Base-by-base conservation (phyloP, 2,329 filamentous ascomycete species). In the Penicillium sp. region DNA sequence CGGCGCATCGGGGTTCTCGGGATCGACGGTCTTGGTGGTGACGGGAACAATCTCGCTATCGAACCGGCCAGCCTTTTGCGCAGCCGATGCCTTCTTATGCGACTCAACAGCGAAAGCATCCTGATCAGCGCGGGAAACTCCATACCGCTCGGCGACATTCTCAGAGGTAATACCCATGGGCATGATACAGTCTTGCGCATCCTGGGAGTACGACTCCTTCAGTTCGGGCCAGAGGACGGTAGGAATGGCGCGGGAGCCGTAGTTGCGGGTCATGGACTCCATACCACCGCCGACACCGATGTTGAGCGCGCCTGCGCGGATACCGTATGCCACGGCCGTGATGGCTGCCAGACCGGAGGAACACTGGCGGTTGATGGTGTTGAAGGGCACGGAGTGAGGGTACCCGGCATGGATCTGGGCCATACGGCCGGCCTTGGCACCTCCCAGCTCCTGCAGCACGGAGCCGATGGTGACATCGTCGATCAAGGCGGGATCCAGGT, bases 241-340 rank as follows among this genome's bases (percentile, higher is more conserved):
- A 0, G 91, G 91, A 38, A 96, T 93, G n/a, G 91, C 91, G 49
- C 83, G 77, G 24, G 77, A 82, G 44, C 85, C 90, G 71, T 96
- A 96, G 73, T 95, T 95, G 57, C 86, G 76, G 56, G 89, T 95
- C 91, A 96, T 96, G 73, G 87, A 92, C 79, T 96, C 91, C 88
- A 95, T 95, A 27, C 91, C 91, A 1, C 88, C 91, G 8, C 84
- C 91, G 54, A 96, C 82, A 52, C 89, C 91, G 0, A 79, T 77
- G 54, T 84, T 80, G 44, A 92, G 86, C 59, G 81, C 80, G 1
- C 87, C 89, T 0, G 80, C 77, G n/a, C 82, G 80, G 60, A 96
- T 93, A 54, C 85, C 79, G 49, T 86, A 83, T 4, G 88, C 87
- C 3, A 95, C 77, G 12, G 78, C 74, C 1, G 89, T 86, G 44